Base-by-base conservation (phyloP, 495 filamentous ascomycete genomes). In the Hyaloscypha hepaticicola region DNA sequence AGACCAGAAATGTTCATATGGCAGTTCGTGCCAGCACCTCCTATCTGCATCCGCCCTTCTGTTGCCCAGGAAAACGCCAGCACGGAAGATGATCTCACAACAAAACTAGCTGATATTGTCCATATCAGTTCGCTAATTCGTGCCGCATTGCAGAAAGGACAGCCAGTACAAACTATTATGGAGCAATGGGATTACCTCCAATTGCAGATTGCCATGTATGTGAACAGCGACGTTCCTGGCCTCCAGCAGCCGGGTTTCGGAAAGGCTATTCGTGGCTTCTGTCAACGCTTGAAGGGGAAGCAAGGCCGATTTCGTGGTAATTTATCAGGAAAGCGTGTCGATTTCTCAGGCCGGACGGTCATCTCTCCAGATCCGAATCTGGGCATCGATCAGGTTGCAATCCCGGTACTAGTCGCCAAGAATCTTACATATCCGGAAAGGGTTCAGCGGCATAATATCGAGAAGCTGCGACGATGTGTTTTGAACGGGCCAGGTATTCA, bases 111-210 rank as follows among this genome's bases (percentile, higher is more conserved):
- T 14, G 95, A 99, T 72, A 98, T 99, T 68, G 87, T 96, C 5
- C 87, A 93, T 58, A 90, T 93, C 69, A 96, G 92, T 71, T 89
- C 87, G 55, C 81, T 91, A 52, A 87, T 99, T 55, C 88, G 90
- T 50, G 86, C 88, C 29, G 90, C 91, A 1, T 73, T 99, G 28
- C 77, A 88, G 41, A 90, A 90, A 67, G 96, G 95, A 45, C 87
- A 91, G 9, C 86, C 91, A 6, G 83, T 99, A 3, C 84, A 89
- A 68, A 93, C 88, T 2, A 90, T 98, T 58, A 96, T 98, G 91
- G 95, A 98, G 76, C 92, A 95, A 65, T 99, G 96, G 96, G 95
- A 98, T 71, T 98, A 93, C 71, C 79, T 99, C 70, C 93, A 97
- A 71, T 78, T 96, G 9, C 93, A 96, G 67, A 89, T 97, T 60